phyloP scores from a whole-genome alignment of 768 basidiomycete species.

The Coprinopsis strossmayeri region DNA sequence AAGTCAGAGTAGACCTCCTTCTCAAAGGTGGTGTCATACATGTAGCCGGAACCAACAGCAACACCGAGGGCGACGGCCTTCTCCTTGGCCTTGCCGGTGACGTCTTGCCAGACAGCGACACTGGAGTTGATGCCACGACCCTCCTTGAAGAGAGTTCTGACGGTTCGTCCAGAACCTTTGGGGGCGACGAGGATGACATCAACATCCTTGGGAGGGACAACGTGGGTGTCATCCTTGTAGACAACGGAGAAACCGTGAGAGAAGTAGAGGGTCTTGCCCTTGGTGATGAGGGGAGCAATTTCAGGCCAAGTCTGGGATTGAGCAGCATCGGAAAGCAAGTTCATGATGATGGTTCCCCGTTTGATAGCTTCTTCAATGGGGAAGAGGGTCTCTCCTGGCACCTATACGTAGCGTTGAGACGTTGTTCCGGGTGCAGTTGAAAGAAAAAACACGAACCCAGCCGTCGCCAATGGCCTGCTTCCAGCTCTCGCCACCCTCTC shows the following conservation, averaged over 20 bases:
- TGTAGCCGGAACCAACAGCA: constrained; percentile 92
- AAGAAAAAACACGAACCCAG: constrained; percentile 55
- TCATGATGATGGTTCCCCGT: constrained; percentile 98
- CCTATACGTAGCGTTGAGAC: constrained; percentile 31
- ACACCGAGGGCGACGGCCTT: constrained; percentile 94
- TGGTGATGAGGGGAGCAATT: constrained; percentile 91
- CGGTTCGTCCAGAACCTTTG: constrained; percentile 97
- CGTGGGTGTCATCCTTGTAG: constrained; percentile 95
- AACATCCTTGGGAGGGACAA: constrained; percentile 86
- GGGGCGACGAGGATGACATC: constrained; percentile 99
- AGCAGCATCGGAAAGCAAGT: constrained; percentile 98
- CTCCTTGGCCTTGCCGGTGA: constrained; percentile 96
- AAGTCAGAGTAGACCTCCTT: constrained; percentile 99
- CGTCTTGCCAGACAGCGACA: constrained; percentile 94
- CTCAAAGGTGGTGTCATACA: constrained; percentile 99
- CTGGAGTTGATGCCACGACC: constrained; percentile 97
- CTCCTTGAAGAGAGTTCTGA: constrained; percentile 99
- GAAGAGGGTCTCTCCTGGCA: constrained; percentile 97
- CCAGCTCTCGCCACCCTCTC: constrained; percentile 96
- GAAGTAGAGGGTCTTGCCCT: constrained; percentile 99
- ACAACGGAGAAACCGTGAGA: constrained; percentile 99
- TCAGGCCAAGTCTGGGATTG: constrained; percentile 93
- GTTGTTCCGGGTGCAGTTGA: background rate
- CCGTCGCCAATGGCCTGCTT: constrained; percentile 92
- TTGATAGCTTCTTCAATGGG: constrained; percentile 97